phyloP scores from a whole-genome alignment of 306 rosid genomes.

The Fagus crenata region DNA sequence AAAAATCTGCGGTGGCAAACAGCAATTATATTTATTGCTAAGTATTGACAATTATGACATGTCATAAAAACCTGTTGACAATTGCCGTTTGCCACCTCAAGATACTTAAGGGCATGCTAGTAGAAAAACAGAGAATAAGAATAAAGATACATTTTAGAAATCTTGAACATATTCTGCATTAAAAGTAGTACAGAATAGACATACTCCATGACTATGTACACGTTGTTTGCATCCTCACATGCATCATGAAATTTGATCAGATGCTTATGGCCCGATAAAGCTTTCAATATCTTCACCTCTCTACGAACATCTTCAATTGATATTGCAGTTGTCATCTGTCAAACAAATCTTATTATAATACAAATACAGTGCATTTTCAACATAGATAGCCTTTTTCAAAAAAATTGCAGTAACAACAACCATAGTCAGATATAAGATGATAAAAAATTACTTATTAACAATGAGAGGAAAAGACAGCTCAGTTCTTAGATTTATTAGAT shows the following conservation, averaged over 20 bases:
- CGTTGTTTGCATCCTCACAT: constrained; percentile 74
- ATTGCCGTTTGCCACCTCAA: too few species aligned
- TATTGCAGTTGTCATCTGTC: constrained; percentile 90
- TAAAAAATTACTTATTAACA: background rate
- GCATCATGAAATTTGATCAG: constrained; percentile 90
- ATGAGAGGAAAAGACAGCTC: background rate
- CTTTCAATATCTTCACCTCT: constrained; percentile 94
- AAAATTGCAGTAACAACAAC: background rate
- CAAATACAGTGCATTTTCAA: background rate
- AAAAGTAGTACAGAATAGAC: constrained; percentile 39
- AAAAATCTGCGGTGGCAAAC: too few species aligned
- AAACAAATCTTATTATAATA: constrained; percentile 40
- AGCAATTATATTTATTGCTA: too few species aligned
- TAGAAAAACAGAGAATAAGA: background rate
- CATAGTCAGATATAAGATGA: background rate
- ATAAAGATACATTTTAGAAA: background rate
- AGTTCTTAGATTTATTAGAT: background rate
- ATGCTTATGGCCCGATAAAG: constrained; percentile 90
- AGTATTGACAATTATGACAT: too few species aligned
- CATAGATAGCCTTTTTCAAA: background rate
- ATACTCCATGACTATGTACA: constrained; percentile 99
- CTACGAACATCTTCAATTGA: constrained; percentile 96
- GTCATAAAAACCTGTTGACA: too few species aligned
- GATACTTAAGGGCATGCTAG: too few species aligned
- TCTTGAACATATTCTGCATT: background rate